Conservation (phyloP, 2,329 filamentous ascomycete genomes). For the Fonsecaea pedrosoi region DNA sequence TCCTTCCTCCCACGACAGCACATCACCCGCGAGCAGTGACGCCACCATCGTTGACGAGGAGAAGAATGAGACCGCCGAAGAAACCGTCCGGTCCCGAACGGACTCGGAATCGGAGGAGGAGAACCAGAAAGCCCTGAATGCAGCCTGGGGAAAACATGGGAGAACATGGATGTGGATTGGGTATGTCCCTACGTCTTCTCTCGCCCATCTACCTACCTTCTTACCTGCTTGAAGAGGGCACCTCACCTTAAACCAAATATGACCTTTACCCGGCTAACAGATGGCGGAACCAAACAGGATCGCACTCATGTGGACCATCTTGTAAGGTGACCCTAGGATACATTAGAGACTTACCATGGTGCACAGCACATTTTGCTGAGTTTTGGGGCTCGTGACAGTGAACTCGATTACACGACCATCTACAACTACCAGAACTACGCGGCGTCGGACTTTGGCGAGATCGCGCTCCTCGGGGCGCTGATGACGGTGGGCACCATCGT, state of each 20-base stretch:
- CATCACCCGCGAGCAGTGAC: conserved; percentile 1
- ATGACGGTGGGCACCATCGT: conserved; percentile 49
- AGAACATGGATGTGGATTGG: conserved; percentile 30
- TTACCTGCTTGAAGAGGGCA: no score
- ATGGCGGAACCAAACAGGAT: conserved; percentile 16
- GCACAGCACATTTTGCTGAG: no score
- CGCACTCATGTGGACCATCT: conserved; percentile 32
- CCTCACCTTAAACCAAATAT: no score
- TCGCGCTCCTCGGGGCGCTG: conserved; percentile 42
- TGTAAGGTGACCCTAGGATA: conserved; percentile 15
- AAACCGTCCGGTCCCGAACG: background rate
- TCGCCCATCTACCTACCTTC: no score
- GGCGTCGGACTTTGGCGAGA: conserved; percentile 48
- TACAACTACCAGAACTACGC: conserved; percentile 52
- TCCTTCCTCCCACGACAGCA: background rate
- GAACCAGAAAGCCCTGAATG: conserved; percentile 11
- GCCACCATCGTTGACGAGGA: conserved; percentile 18
- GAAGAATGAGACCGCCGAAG: conserved; percentile 9
- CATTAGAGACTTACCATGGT: no score
- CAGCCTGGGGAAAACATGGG: conserved; percentile 27
- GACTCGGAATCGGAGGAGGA: conserved; percentile 15
- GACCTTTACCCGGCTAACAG: background rate
- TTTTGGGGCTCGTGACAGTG: conserved; percentile 37
- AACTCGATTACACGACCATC: conserved; percentile 48
- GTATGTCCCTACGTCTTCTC: conserved; percentile 6